A percentile compares a stretch with the other conserved stretches of the same genome.
Evolutionary conservation across 2,329 filamentous ascomycete genomes (phyloP).

Genomic region (Lasiodiplodia sp.): DNA sequence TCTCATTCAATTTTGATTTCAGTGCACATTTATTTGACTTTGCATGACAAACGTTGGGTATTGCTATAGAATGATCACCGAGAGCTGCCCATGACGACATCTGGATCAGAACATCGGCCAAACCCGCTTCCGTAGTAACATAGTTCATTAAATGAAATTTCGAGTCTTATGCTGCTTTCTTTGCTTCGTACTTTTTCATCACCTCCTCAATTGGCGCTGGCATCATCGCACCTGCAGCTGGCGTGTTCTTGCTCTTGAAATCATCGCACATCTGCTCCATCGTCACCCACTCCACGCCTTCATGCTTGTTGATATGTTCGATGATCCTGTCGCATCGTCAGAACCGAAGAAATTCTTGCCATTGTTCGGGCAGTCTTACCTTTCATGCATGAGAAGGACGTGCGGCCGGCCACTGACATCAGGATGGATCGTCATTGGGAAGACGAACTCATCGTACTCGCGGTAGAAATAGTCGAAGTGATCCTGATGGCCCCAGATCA

Average conservation of each 20-base stretch:
- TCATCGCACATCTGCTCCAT: slow-evolving; percentile 77
- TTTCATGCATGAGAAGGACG: slow-evolving; percentile 75
- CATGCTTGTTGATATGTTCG: slow-evolving; percentile 70
- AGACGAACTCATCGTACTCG: slow-evolving; percentile 78
- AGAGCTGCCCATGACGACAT: neutral
- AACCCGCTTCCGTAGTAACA: neutral
- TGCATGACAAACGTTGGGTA: neutral
- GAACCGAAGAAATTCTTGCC: neutral
- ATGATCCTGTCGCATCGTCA: slow-evolving; percentile 58
- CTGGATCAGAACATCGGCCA: neutral
- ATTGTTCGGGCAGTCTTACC: slow-evolving; percentile 48
- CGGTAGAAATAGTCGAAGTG: slow-evolving; percentile 78
- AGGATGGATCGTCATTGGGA: slow-evolving; percentile 79
- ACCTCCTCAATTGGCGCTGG: slow-evolving; percentile 64
- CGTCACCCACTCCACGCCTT: slow-evolving; percentile 71
- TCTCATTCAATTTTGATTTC: neutral
- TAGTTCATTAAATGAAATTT: neutral
- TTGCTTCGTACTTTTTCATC: slow-evolving; percentile 52
- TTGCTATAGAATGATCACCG: neutral
- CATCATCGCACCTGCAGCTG: slow-evolving; percentile 66
- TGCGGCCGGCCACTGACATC: slow-evolving; percentile 71
- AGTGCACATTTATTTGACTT: neutral
- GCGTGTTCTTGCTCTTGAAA: slow-evolving; percentile 71
- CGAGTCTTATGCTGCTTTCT: slow-evolving; percentile 33
- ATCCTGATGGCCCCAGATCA: slow-evolving; percentile 56